These are phyloP conservation scores for Pogostemon cablin DNA, from an alignment of 257 asterid genomes.

Conservation along the genomic window DNA sequence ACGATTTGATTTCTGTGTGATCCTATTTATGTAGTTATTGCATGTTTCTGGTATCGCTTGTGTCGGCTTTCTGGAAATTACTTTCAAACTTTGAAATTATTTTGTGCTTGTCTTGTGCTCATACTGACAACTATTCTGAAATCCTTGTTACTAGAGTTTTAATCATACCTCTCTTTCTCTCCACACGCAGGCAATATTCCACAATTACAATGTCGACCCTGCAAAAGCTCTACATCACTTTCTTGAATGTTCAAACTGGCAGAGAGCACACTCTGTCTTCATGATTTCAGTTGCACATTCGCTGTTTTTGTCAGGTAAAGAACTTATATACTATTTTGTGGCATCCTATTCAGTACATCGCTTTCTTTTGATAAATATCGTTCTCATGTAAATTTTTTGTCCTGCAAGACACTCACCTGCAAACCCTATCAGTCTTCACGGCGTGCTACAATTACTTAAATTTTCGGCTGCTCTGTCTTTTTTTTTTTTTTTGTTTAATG, in stretches of 20 bases:
- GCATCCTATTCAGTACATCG: slow-evolving; percentile 19
- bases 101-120: slow-evolving; percentile 29
- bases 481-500: not conserved
- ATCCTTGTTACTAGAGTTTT: slow-evolving; percentile 27
- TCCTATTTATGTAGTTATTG: slow-evolving; percentile 22
- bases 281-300: slow-evolving; percentile 80
- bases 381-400: slow-evolving; percentile 4
- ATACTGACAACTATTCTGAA: slow-evolving; percentile 23
- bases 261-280: slow-evolving; percentile 88
- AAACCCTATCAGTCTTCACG: not conserved
- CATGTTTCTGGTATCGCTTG: slow-evolving; percentile 25
- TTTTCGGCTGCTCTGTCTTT: slow-evolving; percentile 5
- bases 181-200: slow-evolving; percentile 77
- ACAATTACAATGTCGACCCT: slow-evolving; percentile 67
- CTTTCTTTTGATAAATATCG: not conserved
- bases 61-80: slow-evolving; percentile 23
- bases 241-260: slow-evolving; percentile 87
- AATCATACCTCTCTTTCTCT: slow-evolving; percentile 23
- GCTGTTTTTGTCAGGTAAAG: slow-evolving; percentile 75
- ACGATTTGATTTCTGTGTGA: slow-evolving; percentile 16
- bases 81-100: slow-evolving; percentile 22
- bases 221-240: slow-evolving; percentile 82
- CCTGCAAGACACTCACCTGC: slow-evolving; percentile 3
- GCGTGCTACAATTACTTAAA: slow-evolving; percentile 11
- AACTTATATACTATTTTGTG: slow-evolving; percentile 17